Evolutionary conservation across 305 asterid genomes (phyloP).

Genomic region (Euphrasia arctica): DNA sequence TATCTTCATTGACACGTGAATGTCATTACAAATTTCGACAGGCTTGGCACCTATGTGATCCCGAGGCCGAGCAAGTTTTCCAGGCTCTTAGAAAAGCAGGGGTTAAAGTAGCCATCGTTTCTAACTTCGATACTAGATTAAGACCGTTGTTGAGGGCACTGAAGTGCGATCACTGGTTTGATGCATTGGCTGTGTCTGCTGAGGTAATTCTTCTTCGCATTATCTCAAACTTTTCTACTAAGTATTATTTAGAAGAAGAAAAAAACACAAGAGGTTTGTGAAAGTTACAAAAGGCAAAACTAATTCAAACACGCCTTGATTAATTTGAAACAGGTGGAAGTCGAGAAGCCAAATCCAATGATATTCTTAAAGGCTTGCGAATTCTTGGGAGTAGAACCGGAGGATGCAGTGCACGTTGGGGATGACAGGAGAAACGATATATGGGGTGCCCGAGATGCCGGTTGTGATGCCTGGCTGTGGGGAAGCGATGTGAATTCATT

Average conservation of each 20-base stretch:
- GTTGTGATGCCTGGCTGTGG: conserved; percentile 99
- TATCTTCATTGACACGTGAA: not conserved
- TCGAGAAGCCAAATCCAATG: conserved; percentile 95
- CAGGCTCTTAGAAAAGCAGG: conserved; percentile 72
- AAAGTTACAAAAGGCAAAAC: not conserved
- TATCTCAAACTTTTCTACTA: not conserved
- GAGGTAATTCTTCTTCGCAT: conserved; percentile 35
- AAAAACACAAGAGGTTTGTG: no score
- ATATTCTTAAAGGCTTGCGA: conserved; percentile 96
- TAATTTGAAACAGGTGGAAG: conserved; percentile 63
- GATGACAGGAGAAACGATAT: conserved; percentile 95
- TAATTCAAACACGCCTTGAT: not conserved
- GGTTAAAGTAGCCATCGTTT: conserved; percentile 78
- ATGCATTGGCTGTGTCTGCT: conserved; percentile 95
- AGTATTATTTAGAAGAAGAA: no score
- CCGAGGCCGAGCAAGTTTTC: conserved; percentile 82
- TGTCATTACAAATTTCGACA: conserved; percentile 26
- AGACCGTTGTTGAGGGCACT: conserved; percentile 82
- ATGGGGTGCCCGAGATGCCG: conserved; percentile 99
- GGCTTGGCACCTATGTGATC: conserved; percentile 99
- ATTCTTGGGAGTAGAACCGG: conserved; percentile 79
- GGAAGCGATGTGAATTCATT: conserved; percentile 91
- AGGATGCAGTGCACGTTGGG: conserved; percentile 96
- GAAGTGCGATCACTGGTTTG: conserved; percentile 97
- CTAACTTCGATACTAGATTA: conserved; percentile 92